Evolutionary conservation across 164 flowering plant species (phyloP).

Genomic region (Platanus orientalis): DNA sequence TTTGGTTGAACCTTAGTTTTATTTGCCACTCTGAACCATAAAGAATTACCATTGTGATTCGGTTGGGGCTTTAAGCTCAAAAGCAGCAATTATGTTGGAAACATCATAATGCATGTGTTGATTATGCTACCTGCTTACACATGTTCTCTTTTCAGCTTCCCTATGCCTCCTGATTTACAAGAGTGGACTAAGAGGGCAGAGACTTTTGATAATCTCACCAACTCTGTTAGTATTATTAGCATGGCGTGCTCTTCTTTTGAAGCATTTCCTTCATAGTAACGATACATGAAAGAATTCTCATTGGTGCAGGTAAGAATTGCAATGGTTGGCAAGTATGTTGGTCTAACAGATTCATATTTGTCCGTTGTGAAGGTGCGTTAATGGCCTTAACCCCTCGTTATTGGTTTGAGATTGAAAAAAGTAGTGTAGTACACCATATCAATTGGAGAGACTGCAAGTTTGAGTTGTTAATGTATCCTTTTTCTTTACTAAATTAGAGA

Average conservation of each 20-base stretch:
- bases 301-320: constrained; percentile 84
- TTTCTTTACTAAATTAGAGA: no score
- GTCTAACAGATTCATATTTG: constrained; percentile 83
- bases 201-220: constrained; percentile 67
- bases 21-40: not conserved
- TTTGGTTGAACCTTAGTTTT: not conserved
- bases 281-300: not conserved
- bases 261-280: constrained; percentile 5
- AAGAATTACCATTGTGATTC: not conserved
- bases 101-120: constrained; percentile 5
- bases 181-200: constrained; percentile 91
- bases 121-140: constrained; percentile 10
- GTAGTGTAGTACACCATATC: no score
- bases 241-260: constrained; percentile 8
- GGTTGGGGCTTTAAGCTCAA: not conserved
- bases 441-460: no score
- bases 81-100: not conserved
- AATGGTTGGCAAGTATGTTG: constrained; percentile 95
- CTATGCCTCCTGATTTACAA: constrained; percentile 61
- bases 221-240: constrained; percentile 52
- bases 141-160: constrained; percentile 52
- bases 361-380: constrained; percentile 82
- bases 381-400: not conserved
- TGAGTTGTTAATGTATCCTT: no score
- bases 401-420: no score